Evolutionary conservation across 2,329 filamentous ascomycete species (phyloP).

Genomic region (Tolypocladium sp.): DNA sequence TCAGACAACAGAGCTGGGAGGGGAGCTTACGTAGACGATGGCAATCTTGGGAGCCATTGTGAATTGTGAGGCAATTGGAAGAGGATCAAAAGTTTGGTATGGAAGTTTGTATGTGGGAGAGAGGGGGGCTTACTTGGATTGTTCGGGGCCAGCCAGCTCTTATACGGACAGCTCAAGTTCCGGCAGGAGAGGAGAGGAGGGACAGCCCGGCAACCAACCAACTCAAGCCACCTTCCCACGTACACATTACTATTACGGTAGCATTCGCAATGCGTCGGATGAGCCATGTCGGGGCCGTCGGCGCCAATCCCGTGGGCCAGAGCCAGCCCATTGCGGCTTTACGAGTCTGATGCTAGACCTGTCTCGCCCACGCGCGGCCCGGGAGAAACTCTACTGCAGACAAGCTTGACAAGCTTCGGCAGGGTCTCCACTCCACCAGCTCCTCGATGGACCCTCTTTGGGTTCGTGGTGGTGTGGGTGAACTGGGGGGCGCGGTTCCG

Average conservation of each 20-base stretch:
- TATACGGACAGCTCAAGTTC: not conserved
- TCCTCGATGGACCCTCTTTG: not conserved
- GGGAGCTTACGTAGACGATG: slow-evolving; percentile 69
- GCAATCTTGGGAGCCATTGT: slow-evolving; percentile 84
- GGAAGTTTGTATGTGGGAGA: not conserved
- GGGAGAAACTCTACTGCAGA: not conserved
- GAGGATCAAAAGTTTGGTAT: not conserved
- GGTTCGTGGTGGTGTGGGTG: not conserved
- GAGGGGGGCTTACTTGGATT: not conserved
- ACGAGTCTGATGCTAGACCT: not conserved
- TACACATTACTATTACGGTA: not conserved
- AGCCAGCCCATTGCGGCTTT: not conserved
- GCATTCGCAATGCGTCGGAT: not conserved
- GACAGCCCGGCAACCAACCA: not conserved
- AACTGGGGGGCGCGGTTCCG: too few species aligned
- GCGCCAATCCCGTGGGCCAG: not conserved
- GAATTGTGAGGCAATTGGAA: not conserved
- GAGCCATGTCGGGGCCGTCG: not conserved
- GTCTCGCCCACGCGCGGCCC: not conserved
- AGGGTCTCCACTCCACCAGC: not conserved
- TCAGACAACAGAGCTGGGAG: not conserved
- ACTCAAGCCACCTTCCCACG: not conserved
- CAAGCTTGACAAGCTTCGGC: not conserved
- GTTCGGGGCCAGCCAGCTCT: not conserved
- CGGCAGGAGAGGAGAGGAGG: not conserved